phyloP scores from a whole-genome alignment of 2,329 filamentous ascomycete species.

The Aspergillus sp. region DNA sequence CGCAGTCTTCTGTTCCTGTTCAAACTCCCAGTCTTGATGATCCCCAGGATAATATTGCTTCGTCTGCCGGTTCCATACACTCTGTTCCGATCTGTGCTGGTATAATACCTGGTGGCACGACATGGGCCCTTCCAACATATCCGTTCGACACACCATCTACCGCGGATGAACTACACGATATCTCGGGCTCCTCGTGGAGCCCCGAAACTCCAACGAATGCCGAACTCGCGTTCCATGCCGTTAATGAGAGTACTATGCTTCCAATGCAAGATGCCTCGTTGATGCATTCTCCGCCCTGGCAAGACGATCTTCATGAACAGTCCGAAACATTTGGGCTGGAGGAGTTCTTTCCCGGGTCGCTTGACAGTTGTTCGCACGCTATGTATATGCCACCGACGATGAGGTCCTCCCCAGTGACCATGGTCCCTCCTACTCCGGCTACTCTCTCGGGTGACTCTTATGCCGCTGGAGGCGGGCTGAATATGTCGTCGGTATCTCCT shows the following conservation, averaged over 20 bases:
- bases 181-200: constrained; percentile 1
- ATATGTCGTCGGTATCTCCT: neutral
- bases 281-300: constrained; percentile 8
- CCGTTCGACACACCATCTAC: neutral
- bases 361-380: neutral
- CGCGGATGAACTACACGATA: neutral
- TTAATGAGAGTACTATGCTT: constrained; percentile 6
- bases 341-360: constrained; percentile 2
- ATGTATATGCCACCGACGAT: neutral
- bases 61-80: neutral
- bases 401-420: neutral
- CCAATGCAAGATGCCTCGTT: neutral
- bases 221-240: constrained; percentile 1
- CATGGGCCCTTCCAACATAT: neutral
- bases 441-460: neutral
- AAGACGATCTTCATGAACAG: constrained; percentile 10
- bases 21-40: neutral
- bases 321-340: constrained; percentile 4
- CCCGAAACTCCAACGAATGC: constrained; percentile 3
- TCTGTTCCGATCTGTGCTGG: neutral
- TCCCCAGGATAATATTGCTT: neutral
- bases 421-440: constrained; percentile 2
- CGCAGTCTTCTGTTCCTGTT: constrained; percentile 14
- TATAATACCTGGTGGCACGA: neutral
- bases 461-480: neutral